Base-by-base conservation (phyloP, 73 alveolate genomes). In the Paramecium biaurelia region DNA sequence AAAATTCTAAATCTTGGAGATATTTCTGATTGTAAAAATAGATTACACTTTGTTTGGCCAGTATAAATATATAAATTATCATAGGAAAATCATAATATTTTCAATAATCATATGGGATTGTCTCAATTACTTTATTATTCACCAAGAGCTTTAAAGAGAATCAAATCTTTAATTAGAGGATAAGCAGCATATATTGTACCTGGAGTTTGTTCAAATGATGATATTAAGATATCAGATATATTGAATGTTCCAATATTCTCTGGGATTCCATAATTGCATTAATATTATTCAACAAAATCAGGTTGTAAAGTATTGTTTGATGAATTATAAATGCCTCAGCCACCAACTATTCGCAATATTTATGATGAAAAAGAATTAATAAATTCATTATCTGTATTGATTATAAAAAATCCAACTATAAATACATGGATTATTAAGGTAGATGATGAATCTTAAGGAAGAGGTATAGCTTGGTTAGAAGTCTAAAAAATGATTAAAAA, bases 401-500 rank as follows among this genome's bases (percentile, higher is more conserved):
- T 98, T 10, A 98, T 99, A 5, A 95, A 97, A 41, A 98, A 98
- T 92, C 98, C 97, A 8, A 94, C 95, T 84, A 97, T 98, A 68
- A 95, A 96, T 67, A 95, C 98, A 14, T 98, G 99, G 99, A 94
- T 98, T 28, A 94, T 98, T 92, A 98, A 98, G 92, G 93, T 98
- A 15, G 99, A 98, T 95, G 98, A 98, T 93, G 99, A 98, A 92
- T 93, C 96, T 79, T 89, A 94, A 88, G 99, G 99, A 15, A 92
- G 99, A 96, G 99, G 99, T 4, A 97, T 96, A 53, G 99, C 99
- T 4, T 94, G 94, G 90, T 72, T 97, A 49, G 96, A 93, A 58
- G 97, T 97, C 43, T 95, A 37, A 95, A 96, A 89, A 82, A 59
- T 89, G 21, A 26, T 82, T 12, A 82, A 72, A 72, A 57, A 89